These are phyloP conservation scores for Erythrobasidium hasegawianum DNA, from an alignment of 1,284 basidiomycete species.

Conservation along the genomic window DNA sequence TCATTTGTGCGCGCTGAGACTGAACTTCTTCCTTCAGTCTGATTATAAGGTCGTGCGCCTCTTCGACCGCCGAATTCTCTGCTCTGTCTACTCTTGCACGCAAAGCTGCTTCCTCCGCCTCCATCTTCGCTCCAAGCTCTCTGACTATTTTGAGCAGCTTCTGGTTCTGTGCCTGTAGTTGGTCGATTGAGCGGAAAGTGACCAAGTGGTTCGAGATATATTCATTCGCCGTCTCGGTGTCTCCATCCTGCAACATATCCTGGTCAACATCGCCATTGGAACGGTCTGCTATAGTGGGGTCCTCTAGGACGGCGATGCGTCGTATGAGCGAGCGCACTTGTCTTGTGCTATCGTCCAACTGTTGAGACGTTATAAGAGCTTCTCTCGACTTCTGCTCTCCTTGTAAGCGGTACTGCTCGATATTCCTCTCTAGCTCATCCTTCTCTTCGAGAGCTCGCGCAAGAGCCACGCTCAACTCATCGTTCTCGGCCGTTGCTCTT, in stretches of 20 bases:
- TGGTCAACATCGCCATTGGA: constrained; percentile 52
- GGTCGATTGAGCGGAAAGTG: constrained; percentile 73
- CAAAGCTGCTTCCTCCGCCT: constrained; percentile 46
- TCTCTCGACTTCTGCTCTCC: constrained; percentile 40
- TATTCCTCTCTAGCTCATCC: constrained; percentile 52
- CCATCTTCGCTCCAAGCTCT: constrained; percentile 53
- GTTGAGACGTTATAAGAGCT: constrained; percentile 61
- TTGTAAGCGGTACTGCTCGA: constrained; percentile 41
- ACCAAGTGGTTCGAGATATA: constrained; percentile 88
- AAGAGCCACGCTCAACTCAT: constrained; percentile 74
- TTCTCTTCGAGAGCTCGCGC: constrained; percentile 65
- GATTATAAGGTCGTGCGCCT: constrained; percentile 81
- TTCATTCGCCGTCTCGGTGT: constrained; percentile 53
- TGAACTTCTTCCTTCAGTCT: constrained; percentile 71
- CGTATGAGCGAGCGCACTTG: constrained; percentile 77
- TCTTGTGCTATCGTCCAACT: constrained; percentile 74
- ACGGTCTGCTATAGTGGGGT: constrained; percentile 70
- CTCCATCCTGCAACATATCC: constrained; percentile 54
- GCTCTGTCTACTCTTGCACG: constrained; percentile 38
- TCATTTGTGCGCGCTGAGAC: constrained; percentile 64
- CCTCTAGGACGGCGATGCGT: constrained; percentile 72
- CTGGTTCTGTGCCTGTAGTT: constrained; percentile 84
- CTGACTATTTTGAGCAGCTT: constrained; percentile 78
- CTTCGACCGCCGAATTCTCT: constrained; percentile 72
- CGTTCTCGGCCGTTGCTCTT: constrained; percentile 68